Percentiles rank a stretch among this genome's conserved stretches.
Conservation (phyloP, 805 yeast species). For the Dipodascopsis uninucleata region DNA sequence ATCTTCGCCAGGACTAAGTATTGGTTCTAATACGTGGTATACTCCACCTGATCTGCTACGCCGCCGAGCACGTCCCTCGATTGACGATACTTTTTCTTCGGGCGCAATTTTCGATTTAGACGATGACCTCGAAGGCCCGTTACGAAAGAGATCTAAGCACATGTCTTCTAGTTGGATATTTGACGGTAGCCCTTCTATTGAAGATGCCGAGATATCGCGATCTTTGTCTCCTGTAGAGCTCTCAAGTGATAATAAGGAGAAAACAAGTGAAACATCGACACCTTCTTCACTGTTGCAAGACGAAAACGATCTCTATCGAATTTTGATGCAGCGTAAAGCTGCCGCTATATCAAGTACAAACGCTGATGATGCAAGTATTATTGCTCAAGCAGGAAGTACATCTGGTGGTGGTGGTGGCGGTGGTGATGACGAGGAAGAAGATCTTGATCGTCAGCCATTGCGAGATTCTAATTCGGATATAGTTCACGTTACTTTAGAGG, state of each 20-base stretch:
- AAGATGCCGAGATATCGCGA: not conserved
- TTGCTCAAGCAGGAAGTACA: conserved; percentile 25
- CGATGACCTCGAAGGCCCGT: conserved; percentile 23
- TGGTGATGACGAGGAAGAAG: not conserved
- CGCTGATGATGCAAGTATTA: conserved; percentile 16
- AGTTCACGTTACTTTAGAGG: conserved; percentile 15
- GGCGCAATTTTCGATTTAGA: conserved; percentile 24
- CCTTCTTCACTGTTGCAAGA: not conserved
- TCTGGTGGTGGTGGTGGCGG: conserved; percentile 3
- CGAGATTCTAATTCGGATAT: conserved; percentile 12
- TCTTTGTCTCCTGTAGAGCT: conserved; percentile 1
- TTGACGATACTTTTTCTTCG: conserved; percentile 24
- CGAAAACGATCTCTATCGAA: conserved; percentile 20
- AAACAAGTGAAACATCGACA: conserved; percentile 1
- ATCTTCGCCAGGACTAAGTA: too few relatives aligned
- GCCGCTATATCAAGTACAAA: not conserved
- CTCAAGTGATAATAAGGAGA: not conserved
- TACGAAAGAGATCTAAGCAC: conserved; percentile 18
- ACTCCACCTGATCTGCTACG: conserved; percentile 19
- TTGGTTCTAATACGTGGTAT: conserved; percentile 10
- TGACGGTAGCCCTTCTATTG: not conserved
- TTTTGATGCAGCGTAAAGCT: conserved; percentile 14
- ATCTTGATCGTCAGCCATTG: conserved; percentile 13
- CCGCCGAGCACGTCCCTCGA: conserved; percentile 17
- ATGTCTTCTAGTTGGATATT: not conserved